phyloP scores from a whole-genome alignment of 1,284 basidiomycete genomes.

The Singerocomus rubriflavus region DNA sequence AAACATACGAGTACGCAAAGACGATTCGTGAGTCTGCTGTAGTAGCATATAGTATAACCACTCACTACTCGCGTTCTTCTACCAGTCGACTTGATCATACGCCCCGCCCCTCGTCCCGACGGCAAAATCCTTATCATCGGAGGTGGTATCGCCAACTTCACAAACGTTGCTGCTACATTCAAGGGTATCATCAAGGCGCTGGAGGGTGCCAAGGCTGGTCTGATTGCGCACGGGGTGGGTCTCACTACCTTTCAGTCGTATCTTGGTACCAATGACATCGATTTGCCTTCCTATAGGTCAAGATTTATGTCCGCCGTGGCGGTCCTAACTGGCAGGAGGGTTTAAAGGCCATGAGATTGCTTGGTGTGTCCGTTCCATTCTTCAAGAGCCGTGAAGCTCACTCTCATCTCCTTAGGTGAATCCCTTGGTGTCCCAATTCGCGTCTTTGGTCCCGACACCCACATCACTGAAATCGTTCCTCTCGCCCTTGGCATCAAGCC shows the following conservation, averaged over 20 bases:
- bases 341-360: conserved; percentile 97
- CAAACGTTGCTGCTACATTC: conserved; percentile 98
- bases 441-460: conserved; percentile 96
- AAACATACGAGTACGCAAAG: conserved; percentile 99
- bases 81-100: conserved; percentile 90
- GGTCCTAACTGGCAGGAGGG: conserved; percentile 99
- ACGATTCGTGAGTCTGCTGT: conserved; percentile 71
- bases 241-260: neutral
- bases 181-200: conserved; percentile 99
- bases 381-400: neutral
- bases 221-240: conserved; percentile 63
- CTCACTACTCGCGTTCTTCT: conserved; percentile 5
- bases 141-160: conserved; percentile 99
- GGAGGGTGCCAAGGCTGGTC: conserved; percentile 87
- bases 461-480: conserved; percentile 98
- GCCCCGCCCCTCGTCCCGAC: conserved; percentile 76
- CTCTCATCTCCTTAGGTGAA: conserved; percentile 51
- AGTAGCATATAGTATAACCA: neutral
- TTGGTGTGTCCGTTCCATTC: conserved; percentile 44
- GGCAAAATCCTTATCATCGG: conserved; percentile 99
- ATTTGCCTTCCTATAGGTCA: conserved; percentile 48
- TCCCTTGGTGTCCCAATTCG: conserved; percentile 96
- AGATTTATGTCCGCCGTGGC: conserved; percentile 96
- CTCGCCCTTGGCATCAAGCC: conserved; percentile 86
- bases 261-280: neutral